Base-by-base conservation (phyloP, 352 stramenopile genomes). In the Pythium utonaiense region DNA sequence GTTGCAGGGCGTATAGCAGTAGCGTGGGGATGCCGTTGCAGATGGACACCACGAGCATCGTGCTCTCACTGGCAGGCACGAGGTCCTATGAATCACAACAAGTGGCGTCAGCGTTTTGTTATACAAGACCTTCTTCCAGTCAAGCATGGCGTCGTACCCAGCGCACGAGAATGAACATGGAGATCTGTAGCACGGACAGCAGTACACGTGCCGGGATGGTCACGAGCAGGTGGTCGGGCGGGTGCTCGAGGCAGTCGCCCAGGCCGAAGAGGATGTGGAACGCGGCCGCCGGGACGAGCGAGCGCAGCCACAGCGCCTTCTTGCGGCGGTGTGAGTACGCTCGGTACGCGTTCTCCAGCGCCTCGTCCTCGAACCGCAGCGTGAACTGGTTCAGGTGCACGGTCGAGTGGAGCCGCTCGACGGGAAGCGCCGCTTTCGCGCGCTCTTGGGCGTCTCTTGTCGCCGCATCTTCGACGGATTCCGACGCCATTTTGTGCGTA, bases 271-370 rank as follows among this genome's bases (percentile, higher is more conserved):
- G 70, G 60, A 93, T 56, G 66, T 93, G 84, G 33, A 76, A 86
- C 27, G 71, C 74, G 0, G 83, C 81, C 16, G 83, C 81, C 0
- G 83, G 83, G 33, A 91, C 66, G n/a, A 93, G 69, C 63, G 79
- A 89, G 55, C 83, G 80, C 64, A 93, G 62, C 83, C 83, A 93
- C 8, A 93, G 74, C 64, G 75, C 80, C 67, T 91, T 93, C 75
- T 93, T 91, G 57, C 83, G 83, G 22, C 63, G 74, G 61, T 93
- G 80, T 9, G 77, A 72, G 52, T 67, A 74, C 24, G 84, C 80
- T 47, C 86, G 69, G 62, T 91, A 93, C 42, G 73, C 70, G 14
- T 57, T 56, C 55, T 93, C 84, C 25, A 93, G 77, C 31, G 65
- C 60, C n/a, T 54, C 51, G 63, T 91, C 81, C 50, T 93, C 76